Conservation (phyloP, 257 asterid species). For the Plantago elongata region DNA sequence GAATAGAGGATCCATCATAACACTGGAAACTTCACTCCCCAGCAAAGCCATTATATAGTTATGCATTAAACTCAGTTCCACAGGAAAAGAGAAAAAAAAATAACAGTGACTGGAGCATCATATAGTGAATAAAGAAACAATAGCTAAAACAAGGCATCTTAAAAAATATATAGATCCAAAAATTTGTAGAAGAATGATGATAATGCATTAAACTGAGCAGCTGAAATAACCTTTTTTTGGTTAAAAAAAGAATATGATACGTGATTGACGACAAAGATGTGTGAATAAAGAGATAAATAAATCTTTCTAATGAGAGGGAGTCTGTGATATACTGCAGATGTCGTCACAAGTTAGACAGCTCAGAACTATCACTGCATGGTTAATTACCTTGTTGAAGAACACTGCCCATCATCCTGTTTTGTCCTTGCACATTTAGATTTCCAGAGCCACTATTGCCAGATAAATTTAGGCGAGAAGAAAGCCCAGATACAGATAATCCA, state of each 20-base stretch:
- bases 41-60: conserved; percentile 6
- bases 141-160: too few relatives aligned
- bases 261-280: conserved; percentile 2
- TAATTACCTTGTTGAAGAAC: conserved; percentile 85
- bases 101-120: too few relatives aligned
- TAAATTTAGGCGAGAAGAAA: conserved; percentile 76
- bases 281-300: neutral
- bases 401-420: conserved; percentile 74
- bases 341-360: neutral
- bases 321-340: too few relatives aligned
- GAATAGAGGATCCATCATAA: conserved; percentile 37
- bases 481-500: conserved; percentile 87
- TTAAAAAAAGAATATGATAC: neutral
- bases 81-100: too few relatives aligned
- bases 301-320: too few relatives aligned
- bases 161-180: too few relatives aligned
- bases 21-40: conserved; percentile 18
- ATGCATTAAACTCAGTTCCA: too few relatives aligned
- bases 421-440: conserved; percentile 78
- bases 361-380: neutral
- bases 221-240: too few relatives aligned
- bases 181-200: too few relatives aligned
- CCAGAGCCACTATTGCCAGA: conserved; percentile 68
- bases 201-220: too few relatives aligned
- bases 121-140: too few relatives aligned